Evolutionary conservation across 768 basidiomycete species (phyloP), one percentile per base, ranked within the genome.

Genomic region (Holtermanniella nyarrowii): DNA sequence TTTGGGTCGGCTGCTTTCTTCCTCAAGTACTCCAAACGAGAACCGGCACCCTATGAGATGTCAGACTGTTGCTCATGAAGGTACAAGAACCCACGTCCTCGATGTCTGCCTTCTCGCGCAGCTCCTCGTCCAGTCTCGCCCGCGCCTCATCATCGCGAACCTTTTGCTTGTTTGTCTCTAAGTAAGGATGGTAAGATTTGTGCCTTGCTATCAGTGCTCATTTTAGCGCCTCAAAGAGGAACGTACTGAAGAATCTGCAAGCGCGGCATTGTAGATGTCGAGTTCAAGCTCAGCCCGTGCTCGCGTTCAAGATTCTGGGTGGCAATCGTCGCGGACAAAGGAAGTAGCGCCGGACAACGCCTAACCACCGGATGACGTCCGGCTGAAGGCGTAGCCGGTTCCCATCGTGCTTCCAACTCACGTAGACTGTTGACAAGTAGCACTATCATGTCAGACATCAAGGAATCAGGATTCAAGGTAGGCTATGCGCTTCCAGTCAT

Each of bases 151-250:
- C 72, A 45, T 71, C 65, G 22, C 70, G 54, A 22, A 73, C 72
- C 42, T 63, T 55, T 46, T 71, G 65, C 57, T 73, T 73, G 62
- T 73, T 73, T 56, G 59, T 64, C 50, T 73, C 70, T 5, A 68
- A 58, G 43, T 73, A 73, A 1, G 70, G 70, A 43, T 73, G 72
- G 43, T 73, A 73, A 3, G 69, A 71, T 53, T 73, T 73, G 53
- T 73, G 72, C 18, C 65, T 66, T 2, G 25, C 12, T n/a, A 24
- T n/a, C 18, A 23, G 37, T 46, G 14, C 12, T 25, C 23, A 26
- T 20, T 4, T 42, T 4, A 53, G 11, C 11, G 46, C 39, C 3
- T 16, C n/a, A 26, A 46, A 2, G 37, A 21, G 5, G 2, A 0
- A 55, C 68, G 54, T 42, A 69, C 67, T 63, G 61, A 4, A 73